These are phyloP conservation scores for Aspergillus sclerotioniger DNA, from an alignment of 495 filamentous ascomycete genomes.

Conservation along the genomic window DNA sequence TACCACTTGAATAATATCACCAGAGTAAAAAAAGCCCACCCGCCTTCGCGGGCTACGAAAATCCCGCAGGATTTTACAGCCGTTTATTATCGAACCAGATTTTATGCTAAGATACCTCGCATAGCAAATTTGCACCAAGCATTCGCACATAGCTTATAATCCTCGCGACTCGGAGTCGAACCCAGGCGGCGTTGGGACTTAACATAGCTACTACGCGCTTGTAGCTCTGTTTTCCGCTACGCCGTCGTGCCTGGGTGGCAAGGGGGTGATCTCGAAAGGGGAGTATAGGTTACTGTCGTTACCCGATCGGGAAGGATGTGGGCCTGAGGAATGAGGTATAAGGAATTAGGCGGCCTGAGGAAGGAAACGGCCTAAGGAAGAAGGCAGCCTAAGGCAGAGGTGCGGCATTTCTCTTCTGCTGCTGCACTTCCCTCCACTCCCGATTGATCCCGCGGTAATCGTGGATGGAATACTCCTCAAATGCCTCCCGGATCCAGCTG, in stretches of 20 bases:
- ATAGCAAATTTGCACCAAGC: no score
- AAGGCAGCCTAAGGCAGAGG: no score
- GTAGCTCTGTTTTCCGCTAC: neutral
- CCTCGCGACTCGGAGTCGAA: neutral
- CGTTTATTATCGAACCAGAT: no score
- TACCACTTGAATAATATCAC: neutral
- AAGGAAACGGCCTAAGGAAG: no score
- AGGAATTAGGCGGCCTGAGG: no score
- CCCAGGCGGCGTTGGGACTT: neutral
- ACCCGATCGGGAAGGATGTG: no score
- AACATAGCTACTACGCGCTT: neutral
- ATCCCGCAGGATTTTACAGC: neutral
- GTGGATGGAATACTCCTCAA: neutral
- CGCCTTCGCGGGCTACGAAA: neutral
- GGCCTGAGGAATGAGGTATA: no score
- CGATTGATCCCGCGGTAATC: constrained; percentile 1
- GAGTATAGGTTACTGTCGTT: neutral
- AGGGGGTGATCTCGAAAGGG: neutral
- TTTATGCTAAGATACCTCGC: no score
- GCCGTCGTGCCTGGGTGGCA: neutral
- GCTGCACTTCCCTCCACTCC: neutral
- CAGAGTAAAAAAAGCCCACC: neutral
- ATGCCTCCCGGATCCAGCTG: neutral
- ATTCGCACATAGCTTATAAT: no score
- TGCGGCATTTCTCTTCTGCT: neutral